Base-by-base conservation (phyloP, 2,329 filamentous ascomycete genomes). In the Ophiostoma sp. region DNA sequence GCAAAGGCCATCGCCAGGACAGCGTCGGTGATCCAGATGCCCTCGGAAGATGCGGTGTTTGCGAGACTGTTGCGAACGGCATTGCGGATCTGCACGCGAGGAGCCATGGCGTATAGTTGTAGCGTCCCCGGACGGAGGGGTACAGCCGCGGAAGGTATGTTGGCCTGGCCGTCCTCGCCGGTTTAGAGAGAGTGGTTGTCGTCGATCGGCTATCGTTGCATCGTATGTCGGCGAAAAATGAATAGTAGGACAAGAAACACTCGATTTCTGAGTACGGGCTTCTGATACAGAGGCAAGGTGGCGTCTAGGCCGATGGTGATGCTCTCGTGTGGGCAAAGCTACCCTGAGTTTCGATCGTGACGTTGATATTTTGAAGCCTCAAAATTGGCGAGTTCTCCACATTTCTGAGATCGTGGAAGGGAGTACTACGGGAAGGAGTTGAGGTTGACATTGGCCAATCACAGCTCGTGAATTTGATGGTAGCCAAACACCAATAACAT, bases 21-120 rank as follows among this genome's bases (percentile, higher is more conserved):
- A 65, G 85, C 81, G 74, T 90, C 88, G 39, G 84, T 83, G 72
- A 90, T 82, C 86, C 87, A 90, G 74, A 88, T 76, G 62, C 80
- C 78, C 68, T 85, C 83, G 13, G 57, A n/a, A 13, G 62, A 27
- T 15, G 48, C 33, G 35, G 68, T 7, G n/a, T 31, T 23, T 27
- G 52, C 15, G n/a, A 52, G 39, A 41, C 35, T 67, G 67, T 64
- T 39, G 15, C 48, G 71, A 33, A 71, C 68, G 1, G 64, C 54
- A 65, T 65, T 31, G 67, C 69, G 66, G 62, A 67, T 69, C 72
- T 57, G 68, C 70, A 33, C 15, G 66, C 71, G 36, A 70, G 68
- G 69, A 71, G 72, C 73, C 72, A 71, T 68, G 74, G 74, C 65
- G 71, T 33, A 71, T 72, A 71, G 36, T 36, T 33, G 36, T 33